Evolutionary conservation across 1,284 basidiomycete species (phyloP).

Genomic region (Puccinia novopanici): DNA sequence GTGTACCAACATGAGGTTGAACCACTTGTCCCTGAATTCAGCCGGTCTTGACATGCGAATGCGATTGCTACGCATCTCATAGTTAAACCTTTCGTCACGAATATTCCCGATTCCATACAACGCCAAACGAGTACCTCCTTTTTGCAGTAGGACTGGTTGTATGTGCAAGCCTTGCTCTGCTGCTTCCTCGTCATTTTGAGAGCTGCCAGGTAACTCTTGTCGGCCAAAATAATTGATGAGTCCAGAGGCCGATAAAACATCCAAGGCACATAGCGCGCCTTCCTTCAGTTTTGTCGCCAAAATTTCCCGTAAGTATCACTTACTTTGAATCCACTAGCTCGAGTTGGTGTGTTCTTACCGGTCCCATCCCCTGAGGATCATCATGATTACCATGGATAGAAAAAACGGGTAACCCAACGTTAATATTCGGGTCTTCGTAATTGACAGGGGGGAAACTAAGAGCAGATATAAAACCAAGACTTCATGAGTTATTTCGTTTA

Average conservation of each 20-base stretch:
- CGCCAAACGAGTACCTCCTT: constrained; percentile 81
- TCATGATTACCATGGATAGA: constrained; percentile 99
- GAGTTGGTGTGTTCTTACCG: constrained; percentile 64
- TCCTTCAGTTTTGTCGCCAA: constrained; percentile 65
- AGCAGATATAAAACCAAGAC: not conserved
- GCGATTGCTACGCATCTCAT: constrained; percentile 86
- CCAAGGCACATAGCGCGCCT: constrained; percentile 91
- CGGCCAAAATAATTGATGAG: constrained; percentile 98
- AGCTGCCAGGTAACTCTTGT: constrained; percentile 63
- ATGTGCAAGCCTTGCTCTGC: constrained; percentile 74
- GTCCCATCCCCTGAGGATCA: constrained; percentile 92
- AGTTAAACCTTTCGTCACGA: constrained; percentile 93
- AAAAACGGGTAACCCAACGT: constrained; percentile 91
- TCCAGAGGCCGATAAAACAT: constrained; percentile 89
- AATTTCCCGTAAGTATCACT: constrained; percentile 1
- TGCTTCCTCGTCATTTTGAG: constrained; percentile 66
- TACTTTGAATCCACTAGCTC: not conserved
- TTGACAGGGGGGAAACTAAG: constrained; percentile 89
- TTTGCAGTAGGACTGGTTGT: constrained; percentile 82
- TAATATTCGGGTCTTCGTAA: constrained; percentile 95
- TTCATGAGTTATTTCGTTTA: not conserved
- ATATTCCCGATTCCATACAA: constrained; percentile 96
- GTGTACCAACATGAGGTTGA: constrained; percentile 89
- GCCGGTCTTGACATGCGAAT: constrained; percentile 93
- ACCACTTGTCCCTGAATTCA: constrained; percentile 75